Percentiles rank a stretch among this genome's conserved stretches.
These are phyloP conservation scores for Solanum stenotomum DNA, from an alignment of 257 asterid genomes.

Conservation along the genomic window DNA sequence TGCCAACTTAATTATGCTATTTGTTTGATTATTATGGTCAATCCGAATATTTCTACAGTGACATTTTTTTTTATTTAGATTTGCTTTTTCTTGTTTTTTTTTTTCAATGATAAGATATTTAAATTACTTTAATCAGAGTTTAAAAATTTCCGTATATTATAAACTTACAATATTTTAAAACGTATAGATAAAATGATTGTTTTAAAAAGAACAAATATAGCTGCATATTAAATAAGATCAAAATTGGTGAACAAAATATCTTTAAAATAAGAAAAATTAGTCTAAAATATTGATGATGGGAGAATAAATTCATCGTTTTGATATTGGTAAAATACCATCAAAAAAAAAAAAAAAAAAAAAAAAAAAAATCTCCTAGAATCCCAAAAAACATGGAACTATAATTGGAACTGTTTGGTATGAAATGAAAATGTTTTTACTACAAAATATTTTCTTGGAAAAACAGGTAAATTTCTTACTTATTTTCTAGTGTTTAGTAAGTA, in stretches of 20 bases:
- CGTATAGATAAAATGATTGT: background rate
- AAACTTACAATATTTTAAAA: background rate
- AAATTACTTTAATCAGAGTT: background rate
- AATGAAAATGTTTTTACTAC: background rate
- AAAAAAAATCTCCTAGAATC: background rate
- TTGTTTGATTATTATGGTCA: background rate
- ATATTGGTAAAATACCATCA: background rate
- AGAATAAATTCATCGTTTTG: background rate
- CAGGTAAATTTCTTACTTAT: fast-evolving
- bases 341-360: background rate
- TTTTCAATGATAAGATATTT: background rate
- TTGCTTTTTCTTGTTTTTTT: background rate
- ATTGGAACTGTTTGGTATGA: background rate
- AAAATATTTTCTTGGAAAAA: background rate
- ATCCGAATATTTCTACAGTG: background rate
- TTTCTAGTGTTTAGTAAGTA: background rate
- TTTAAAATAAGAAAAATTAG: background rate
- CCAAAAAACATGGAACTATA: background rate
- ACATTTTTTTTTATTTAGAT: background rate
- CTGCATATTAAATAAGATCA: background rate
- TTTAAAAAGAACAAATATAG: background rate
- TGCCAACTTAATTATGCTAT: background rate
- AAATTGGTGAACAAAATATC: background rate
- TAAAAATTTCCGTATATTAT: background rate
- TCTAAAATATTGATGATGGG: background rate